Conservation (phyloP, 2,329 filamentous ascomycete species). For the Cladosporium sp. region DNA sequence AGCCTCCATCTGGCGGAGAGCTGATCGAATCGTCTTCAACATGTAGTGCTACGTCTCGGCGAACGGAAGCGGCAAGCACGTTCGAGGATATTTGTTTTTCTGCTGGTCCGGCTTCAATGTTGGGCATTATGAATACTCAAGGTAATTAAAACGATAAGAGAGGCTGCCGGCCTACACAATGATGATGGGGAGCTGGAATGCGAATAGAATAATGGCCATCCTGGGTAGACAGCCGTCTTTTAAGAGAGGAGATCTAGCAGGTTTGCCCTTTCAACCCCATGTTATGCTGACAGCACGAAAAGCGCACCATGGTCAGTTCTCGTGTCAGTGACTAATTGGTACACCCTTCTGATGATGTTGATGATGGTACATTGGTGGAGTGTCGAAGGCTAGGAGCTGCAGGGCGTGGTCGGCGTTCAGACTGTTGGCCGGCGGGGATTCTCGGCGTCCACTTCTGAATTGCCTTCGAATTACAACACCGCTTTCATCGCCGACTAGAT, state of each 20-base stretch:
- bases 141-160: not conserved
- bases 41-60: not conserved
- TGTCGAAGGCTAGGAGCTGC: not conserved
- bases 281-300: not conserved
- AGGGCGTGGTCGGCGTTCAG: constrained; percentile 8
- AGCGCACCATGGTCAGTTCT: not conserved
- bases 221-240: not conserved
- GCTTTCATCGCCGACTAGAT: constrained; percentile 2
- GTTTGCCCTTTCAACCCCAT: not conserved
- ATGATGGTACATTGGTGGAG: not conserved
- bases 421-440: not conserved
- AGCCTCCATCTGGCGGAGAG: constrained; percentile 37
- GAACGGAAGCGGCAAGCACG: not conserved
- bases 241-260: not conserved
- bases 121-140: not conserved
- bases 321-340: constrained; percentile 8
- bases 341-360: not conserved
- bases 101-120: not conserved
- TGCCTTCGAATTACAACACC: not conserved
- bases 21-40: not conserved
- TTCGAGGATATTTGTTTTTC: not conserved
- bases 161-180: too few relatives aligned
- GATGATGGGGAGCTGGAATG: not conserved
- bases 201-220: not conserved
- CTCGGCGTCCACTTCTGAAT: not conserved